Evolutionary conservation across 129 eudicot species (phyloP).

Genomic region (Dittrichia graveolens): DNA sequence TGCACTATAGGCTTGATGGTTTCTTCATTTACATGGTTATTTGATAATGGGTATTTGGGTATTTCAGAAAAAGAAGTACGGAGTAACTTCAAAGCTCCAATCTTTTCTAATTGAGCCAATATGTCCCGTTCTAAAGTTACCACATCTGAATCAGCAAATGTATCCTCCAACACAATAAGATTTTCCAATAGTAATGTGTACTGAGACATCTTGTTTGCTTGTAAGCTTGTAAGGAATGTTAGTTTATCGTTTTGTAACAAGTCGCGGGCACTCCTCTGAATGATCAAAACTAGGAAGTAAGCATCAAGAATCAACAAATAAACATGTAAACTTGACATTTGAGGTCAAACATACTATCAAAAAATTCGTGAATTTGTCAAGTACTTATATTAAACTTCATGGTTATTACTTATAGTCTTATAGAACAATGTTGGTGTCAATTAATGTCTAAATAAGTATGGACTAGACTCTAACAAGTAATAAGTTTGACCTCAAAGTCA

Average conservation of each 20-base stretch:
- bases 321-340: constrained; percentile 21
- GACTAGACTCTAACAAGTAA: background rate
- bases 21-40: constrained; percentile 26
- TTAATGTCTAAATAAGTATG: background rate
- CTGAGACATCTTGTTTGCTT: constrained; percentile 55
- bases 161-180: constrained; percentile 64
- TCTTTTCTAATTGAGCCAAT: constrained; percentile 69
- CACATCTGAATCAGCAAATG: constrained; percentile 58
- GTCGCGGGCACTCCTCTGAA: constrained; percentile 49
- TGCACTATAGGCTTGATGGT: constrained; percentile 45
- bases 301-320: background rate
- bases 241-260: constrained; percentile 41
- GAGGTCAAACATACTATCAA: constrained; percentile 19
- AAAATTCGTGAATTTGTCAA: background rate
- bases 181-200: constrained; percentile 65
- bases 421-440: background rate
- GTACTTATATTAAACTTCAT: background rate
- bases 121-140: constrained; percentile 67
- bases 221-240: constrained; percentile 49
- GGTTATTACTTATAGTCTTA: background rate
- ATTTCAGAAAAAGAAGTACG: constrained; percentile 51
- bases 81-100: constrained; percentile 75
- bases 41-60: constrained; percentile 31
- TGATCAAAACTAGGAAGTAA: constrained; percentile 19
- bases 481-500: constrained; percentile 24